phyloP scores from a whole-genome alignment of 2,329 filamentous ascomycete species.

The Diaporthe sp. region DNA sequence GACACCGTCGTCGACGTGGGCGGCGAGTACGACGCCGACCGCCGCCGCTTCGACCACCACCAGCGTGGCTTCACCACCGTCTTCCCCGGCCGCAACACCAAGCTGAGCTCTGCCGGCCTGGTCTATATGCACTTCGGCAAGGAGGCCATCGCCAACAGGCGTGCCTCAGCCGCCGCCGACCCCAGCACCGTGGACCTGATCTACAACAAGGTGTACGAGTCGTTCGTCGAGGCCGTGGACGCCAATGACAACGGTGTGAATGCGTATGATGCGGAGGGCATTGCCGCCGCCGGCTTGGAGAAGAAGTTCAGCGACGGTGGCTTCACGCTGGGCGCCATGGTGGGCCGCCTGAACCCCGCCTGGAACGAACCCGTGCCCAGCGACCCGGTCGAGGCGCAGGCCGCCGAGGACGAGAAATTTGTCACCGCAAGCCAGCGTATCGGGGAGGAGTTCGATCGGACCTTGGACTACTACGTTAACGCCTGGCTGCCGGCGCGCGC shows the following conservation, averaged over 20 bases:
- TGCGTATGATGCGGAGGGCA: conserved; percentile 79
- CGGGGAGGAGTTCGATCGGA: conserved; percentile 88
- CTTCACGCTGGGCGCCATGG: conserved; percentile 87
- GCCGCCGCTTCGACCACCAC: conserved; percentile 94
- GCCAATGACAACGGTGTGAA: conserved; percentile 97
- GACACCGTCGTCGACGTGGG: conserved; percentile 99
- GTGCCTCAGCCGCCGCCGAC: conserved; percentile 64
- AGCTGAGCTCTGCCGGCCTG: conserved; percentile 92
- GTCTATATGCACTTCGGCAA: conserved; percentile 97
- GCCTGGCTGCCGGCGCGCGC: conserved; percentile 91
- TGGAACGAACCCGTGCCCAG: conserved; percentile 77
- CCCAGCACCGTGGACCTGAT: conserved; percentile 79
- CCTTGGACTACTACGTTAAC: conserved; percentile 80
- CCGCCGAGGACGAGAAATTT: conserved; percentile 86
- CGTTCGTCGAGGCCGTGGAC: conserved; percentile 95
- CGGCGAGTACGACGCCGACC: conserved; percentile 85
- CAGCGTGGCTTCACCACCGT: conserved; percentile 90
- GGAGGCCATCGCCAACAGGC: conserved; percentile 80
- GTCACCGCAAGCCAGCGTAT: conserved; percentile 83
- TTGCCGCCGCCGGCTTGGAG: conserved; percentile 79
- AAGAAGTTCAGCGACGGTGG: conserved; percentile 88
- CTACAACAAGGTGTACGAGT: conserved; percentile 90
- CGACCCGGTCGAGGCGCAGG: conserved; percentile 73
- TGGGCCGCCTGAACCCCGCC: conserved; percentile 83
- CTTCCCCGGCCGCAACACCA: conserved; percentile 87